Percentiles rank a stretch among this genome's conserved stretches.
Conservation (phyloP, 331 rosid genomes). For the Pyracantha coccinea region DNA sequence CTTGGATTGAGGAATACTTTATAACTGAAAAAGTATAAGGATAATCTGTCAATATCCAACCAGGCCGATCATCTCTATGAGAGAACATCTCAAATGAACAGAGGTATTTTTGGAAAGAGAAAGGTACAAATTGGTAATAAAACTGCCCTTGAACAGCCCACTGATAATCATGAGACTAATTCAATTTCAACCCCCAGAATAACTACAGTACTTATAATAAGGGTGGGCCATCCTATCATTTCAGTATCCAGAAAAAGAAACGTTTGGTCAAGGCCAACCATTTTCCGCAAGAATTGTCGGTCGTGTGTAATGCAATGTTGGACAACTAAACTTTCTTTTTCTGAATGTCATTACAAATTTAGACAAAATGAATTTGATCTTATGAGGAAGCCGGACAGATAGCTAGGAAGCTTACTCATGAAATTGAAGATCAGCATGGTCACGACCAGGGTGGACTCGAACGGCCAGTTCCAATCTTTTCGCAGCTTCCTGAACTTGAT, state of each 20-base stretch:
- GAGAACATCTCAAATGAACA: neutral
- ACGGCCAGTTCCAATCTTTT: slow-evolving; percentile 48
- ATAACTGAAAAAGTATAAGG: slow-evolving; percentile 41
- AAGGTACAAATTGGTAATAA: neutral
- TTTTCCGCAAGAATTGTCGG: neutral
- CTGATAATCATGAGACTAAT: neutral
- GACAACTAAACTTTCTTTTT: neutral
- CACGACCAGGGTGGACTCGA: slow-evolving; percentile 70
- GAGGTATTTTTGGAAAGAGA: neutral
- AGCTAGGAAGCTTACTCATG: slow-evolving; percentile 58
- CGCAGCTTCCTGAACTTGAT: slow-evolving; percentile 55
- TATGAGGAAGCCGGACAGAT: neutral
- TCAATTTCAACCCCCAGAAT: neutral
- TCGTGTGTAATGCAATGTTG: neutral
- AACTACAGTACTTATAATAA: too few species aligned
- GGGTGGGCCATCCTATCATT: neutral
- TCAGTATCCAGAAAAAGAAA: neutral
- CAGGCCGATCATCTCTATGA: neutral
- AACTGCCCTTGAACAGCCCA: neutral
- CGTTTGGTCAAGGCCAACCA: neutral
- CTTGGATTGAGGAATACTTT: slow-evolving; percentile 89
- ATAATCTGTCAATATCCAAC: neutral
- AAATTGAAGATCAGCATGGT: slow-evolving; percentile 74
- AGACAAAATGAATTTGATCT: neutral
- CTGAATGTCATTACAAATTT: neutral